phyloP scores from a whole-genome alignment of 768 basidiomycete genomes.

The Lactifluus piperatus region DNA sequence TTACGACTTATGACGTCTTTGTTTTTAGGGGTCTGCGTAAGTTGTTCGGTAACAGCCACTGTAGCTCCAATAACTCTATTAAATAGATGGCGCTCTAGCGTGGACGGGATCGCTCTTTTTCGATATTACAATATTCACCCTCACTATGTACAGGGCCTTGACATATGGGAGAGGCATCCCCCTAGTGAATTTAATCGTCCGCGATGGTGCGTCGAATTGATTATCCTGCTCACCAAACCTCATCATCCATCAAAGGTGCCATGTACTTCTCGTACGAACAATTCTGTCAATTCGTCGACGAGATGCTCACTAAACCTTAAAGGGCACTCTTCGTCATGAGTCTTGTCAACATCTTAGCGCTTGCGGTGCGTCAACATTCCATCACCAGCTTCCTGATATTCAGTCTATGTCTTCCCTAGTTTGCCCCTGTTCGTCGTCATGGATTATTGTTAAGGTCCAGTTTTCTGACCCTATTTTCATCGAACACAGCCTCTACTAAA shows the following conservation, averaged over 20 bases:
- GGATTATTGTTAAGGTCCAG: not conserved
- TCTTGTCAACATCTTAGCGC: constrained; percentile 2
- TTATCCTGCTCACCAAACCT: not conserved
- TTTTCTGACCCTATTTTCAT: not conserved
- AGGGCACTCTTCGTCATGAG: constrained; percentile 9
- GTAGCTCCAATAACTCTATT: not conserved
- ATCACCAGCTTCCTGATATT: not conserved
- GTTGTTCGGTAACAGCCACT: not conserved
- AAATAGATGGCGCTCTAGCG: not conserved
- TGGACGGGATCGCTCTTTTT: constrained; percentile 6
- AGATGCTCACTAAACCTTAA: not conserved
- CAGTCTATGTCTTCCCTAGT: not conserved
- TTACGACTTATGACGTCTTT: not conserved
- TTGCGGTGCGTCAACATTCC: constrained; percentile 1
- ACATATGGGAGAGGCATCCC: not conserved
- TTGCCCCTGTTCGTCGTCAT: constrained; percentile 4
- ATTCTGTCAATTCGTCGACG: not conserved
- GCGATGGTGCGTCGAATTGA: not conserved
- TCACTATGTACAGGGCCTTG: constrained; percentile 7
- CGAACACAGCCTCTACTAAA: not conserved
- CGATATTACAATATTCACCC: constrained; percentile 1
- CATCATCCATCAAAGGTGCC: not conserved
- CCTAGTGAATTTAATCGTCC: constrained; percentile 7
- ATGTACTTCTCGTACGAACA: constrained; percentile 11
- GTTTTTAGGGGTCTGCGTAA: not conserved